A percentile compares a stretch with the other conserved stretches of the same genome.
phyloP scores from a whole-genome alignment of 169 alveolate species.

The Plasmodium coatneyi region DNA sequence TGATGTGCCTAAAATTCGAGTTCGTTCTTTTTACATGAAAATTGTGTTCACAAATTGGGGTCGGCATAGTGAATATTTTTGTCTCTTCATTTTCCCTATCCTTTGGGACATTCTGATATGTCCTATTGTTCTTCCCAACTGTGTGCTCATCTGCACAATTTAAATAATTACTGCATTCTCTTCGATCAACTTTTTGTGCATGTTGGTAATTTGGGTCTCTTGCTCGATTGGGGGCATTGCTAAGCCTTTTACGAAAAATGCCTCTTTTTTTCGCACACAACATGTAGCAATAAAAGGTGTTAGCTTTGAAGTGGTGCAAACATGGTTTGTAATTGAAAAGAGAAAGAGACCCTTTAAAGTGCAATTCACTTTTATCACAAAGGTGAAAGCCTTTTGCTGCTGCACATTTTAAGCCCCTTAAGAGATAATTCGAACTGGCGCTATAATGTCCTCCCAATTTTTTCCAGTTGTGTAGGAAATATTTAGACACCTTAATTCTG shows the following conservation, averaged over 20 bases:
- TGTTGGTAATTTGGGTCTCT: neutral
- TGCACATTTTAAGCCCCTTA: neutral
- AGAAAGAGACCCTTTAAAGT: neutral
- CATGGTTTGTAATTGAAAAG: neutral
- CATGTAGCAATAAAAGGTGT: neutral
- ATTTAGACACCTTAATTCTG: conserved; percentile 8
- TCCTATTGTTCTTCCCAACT: neutral
- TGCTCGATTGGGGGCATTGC: neutral
- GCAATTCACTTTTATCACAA: neutral
- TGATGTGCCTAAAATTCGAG: neutral
- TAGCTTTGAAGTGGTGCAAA: neutral
- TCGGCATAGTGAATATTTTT: neutral
- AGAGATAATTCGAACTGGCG: neutral
- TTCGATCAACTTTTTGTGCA: conserved; percentile 6
- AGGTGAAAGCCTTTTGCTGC: neutral
- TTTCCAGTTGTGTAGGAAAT: neutral
- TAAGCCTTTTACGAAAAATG: neutral
- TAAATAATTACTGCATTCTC: neutral
- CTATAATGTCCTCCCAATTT: neutral
- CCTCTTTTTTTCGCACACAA: neutral
- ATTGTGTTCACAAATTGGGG: neutral
- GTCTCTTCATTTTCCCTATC: neutral
- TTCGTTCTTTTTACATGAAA: neutral
- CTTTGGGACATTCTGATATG: neutral
- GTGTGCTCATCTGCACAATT: neutral